Evolutionary conservation across 2,329 filamentous ascomycete species (phyloP).

Genomic region (Escovopsis weberi): DNA sequence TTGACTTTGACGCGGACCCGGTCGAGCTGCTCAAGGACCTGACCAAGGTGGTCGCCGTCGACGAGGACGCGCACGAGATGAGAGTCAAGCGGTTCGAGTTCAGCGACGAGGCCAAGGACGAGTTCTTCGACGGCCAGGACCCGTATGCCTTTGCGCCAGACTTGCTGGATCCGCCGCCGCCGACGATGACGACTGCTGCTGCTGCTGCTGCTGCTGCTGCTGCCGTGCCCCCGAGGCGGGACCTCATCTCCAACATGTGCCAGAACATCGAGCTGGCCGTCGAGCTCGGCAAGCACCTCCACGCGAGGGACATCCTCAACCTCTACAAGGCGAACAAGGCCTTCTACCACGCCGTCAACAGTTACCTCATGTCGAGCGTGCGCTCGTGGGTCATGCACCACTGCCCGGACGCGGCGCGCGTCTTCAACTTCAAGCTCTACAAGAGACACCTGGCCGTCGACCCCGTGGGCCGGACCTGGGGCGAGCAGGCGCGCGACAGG

Average conservation of each 20-base stretch:
- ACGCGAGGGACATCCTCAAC: conserved; percentile 40
- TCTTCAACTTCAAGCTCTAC: conserved; percentile 51
- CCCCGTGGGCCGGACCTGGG: conserved; percentile 33
- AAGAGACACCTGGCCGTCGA: conserved; percentile 41
- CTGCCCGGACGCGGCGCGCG: conserved; percentile 37
- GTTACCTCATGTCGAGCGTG: conserved; percentile 44
- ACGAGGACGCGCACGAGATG: conserved; percentile 5
- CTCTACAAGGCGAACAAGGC: conserved; percentile 50
- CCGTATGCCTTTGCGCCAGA: conserved; percentile 12
- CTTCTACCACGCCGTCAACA: conserved; percentile 47
- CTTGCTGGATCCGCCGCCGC: neutral
- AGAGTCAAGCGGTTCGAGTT: conserved; percentile 16
- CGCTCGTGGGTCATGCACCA: conserved; percentile 36
- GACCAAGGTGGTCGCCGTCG: conserved; percentile 4
- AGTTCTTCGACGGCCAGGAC: conserved; percentile 16
- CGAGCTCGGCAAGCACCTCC: conserved; percentile 39
- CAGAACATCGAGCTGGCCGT: conserved; percentile 37
- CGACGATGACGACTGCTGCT: neutral
- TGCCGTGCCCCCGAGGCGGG: conserved; percentile 15
- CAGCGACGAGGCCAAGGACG: conserved; percentile 11
- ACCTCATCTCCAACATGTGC: conserved; percentile 30
- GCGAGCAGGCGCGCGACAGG: conserved; percentile 7
- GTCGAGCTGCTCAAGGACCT: conserved; percentile 2
- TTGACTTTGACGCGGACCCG: neutral
- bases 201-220: conserved; percentile 8